phyloP scores from a whole-genome alignment of 352 stramenopile genomes.

The Phytophthora sp. region DNA sequence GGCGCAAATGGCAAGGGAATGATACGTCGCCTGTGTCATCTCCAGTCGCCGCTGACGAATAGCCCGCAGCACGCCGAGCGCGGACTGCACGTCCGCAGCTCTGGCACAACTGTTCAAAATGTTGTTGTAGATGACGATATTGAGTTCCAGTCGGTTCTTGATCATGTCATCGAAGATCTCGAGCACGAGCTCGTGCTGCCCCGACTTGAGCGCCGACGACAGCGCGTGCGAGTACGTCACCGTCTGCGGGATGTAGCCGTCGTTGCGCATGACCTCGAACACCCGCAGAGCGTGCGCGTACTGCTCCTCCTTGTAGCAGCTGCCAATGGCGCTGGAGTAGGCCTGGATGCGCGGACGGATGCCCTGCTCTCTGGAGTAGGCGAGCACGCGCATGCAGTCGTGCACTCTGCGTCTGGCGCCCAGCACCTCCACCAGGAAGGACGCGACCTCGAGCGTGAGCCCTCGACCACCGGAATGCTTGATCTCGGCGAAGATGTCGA shows the following conservation, averaged over 20 bases:
- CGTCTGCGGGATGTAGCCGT: conserved; percentile 78
- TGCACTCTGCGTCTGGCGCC: conserved; percentile 41
- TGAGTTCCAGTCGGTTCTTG: conserved; percentile 67
- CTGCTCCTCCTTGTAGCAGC: conserved; percentile 77
- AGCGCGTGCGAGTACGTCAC: conserved; percentile 88
- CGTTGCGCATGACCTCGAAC: conserved; percentile 89
- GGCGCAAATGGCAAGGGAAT: conserved; percentile 81
- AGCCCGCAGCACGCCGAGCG: conserved; percentile 66
- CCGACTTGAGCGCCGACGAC: conserved; percentile 78
- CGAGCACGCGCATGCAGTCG: conserved; percentile 72
- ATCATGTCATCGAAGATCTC: conserved; percentile 91
- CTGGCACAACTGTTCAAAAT: conserved; percentile 86
- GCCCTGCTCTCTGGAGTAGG: conserved; percentile 68
- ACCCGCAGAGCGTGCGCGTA: conserved; percentile 77
- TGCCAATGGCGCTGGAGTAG: conserved; percentile 82
- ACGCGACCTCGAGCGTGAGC: conserved; percentile 52
- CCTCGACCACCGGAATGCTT: conserved; percentile 36
- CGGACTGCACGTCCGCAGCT: conserved; percentile 71
- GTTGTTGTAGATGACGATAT: conserved; percentile 87
- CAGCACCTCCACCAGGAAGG: conserved; percentile 70
- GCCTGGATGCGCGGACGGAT: conserved; percentile 81
- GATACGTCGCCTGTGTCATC: conserved; percentile 82
- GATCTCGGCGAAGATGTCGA: conserved; percentile 67
- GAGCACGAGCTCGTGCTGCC: conserved; percentile 84
- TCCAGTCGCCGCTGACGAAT: conserved; percentile 62